Base-by-base conservation (phyloP, 306 rosid genomes). In the Dalbergia oliveri region DNA sequence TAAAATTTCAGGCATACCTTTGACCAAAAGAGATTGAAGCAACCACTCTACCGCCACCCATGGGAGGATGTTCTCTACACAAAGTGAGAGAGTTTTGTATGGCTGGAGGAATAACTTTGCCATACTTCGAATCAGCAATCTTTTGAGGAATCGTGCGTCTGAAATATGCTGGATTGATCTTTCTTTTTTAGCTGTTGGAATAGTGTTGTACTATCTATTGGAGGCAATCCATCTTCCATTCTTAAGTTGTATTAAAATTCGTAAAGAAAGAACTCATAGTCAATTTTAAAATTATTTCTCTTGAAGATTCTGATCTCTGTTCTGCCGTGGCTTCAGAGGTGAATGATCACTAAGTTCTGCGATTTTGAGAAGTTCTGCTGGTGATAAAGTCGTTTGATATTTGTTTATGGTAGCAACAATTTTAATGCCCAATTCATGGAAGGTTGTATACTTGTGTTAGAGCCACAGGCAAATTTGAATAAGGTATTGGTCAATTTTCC, bases 1-100 rank as follows among this genome's bases (percentile, higher is more conserved):
- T 56, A 66, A 78, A 87, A 76, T 80, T 75, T 68, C 92, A 93
- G 99, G 88, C 99, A 96, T 74, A 96, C 97, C 19, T 96, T 96
- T 73, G 99, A 96, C 88, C 99, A 96, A 79, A 91, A 93, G 98
- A 94, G 99, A 83, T 83, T 96, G 94, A 96, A 96, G 84, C 98
- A 96, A 76, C 98, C 97, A 4, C 97, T 96, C 26, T 93, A 96
- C 94, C 99, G 98, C 75, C 98, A 96, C 86, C 99, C 98, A 75
- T 93, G 97, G 99, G 99, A 96, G 86, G 98, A 93, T 77, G 97
- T 91, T 86, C 99, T 96, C 68, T 96, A 96, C 91, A 89, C 99
- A 78, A 96, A 93, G 89, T 96, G 93, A 96, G 74, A 41, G 70
- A 74, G 14, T 78, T 61, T 59, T 8, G 5, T 16, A 57, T 66